Conservation (phyloP, 106 monocot genomes). For the Dioscorea dumetorum region DNA sequence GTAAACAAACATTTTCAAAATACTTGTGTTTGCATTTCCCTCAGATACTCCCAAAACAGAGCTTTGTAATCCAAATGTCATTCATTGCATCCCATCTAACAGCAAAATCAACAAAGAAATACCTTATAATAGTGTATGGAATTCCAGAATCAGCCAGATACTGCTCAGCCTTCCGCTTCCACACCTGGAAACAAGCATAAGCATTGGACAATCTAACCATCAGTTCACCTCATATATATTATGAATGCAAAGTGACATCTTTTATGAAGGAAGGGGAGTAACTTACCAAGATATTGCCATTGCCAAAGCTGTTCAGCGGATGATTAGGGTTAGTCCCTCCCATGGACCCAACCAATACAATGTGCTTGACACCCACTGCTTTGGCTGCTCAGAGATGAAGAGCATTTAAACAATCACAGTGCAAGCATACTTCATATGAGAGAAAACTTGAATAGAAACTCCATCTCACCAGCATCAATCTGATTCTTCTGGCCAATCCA, state of each 20-base stretch:
- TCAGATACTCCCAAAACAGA: no score
- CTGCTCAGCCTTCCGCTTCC: constrained; percentile 96
- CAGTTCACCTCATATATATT: background rate
- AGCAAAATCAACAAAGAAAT: background rate
- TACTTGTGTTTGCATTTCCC: no score
- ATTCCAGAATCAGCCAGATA: constrained; percentile 90
- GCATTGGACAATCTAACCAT: background rate
- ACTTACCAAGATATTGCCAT: constrained; percentile 88
- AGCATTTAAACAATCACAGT: background rate
- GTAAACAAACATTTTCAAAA: no score
- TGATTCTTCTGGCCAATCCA: constrained; percentile 99
- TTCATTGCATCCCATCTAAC: no score
- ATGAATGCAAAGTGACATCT: background rate
- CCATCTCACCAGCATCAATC: constrained; percentile 71
- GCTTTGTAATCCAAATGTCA: no score
- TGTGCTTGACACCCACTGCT: constrained; percentile 79
- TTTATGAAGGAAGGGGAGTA: no score
- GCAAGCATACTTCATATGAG: background rate
- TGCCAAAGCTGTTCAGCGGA: constrained; percentile 81
- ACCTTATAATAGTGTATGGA: constrained; percentile 99
- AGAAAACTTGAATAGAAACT: background rate
- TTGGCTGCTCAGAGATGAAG: constrained; percentile 40
- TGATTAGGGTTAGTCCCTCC: constrained; percentile 88
- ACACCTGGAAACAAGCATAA: constrained; percentile 39
- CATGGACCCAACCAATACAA: constrained; percentile 97